Evolutionary conservation across 1,284 basidiomycete species (phyloP).

Genomic region (Ustilago shanxiensis): DNA sequence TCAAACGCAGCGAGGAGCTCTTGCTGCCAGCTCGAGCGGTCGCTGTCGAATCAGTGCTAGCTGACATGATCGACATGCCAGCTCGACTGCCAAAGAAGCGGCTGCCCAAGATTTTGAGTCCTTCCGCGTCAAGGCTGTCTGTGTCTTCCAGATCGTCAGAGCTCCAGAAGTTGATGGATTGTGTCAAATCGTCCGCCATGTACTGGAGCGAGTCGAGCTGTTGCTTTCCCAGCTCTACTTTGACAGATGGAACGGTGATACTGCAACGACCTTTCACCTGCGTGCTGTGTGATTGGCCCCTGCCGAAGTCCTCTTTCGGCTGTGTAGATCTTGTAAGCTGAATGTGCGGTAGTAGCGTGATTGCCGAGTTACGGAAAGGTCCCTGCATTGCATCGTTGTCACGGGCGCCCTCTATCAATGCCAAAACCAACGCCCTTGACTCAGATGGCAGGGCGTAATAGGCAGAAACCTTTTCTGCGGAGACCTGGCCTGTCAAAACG

Average conservation of each 20-base stretch:
- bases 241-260: constrained; percentile 37
- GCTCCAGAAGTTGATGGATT: constrained; percentile 43
- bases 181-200: constrained; percentile 57
- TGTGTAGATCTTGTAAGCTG: constrained; percentile 12
- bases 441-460: constrained; percentile 31
- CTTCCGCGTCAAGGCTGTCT: constrained; percentile 39
- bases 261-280: constrained; percentile 30
- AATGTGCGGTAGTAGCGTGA: constrained; percentile 17
- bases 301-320: background rate
- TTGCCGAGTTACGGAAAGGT: constrained; percentile 5
- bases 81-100: constrained; percentile 58
- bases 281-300: background rate
- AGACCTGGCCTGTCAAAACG: constrained; percentile 16
- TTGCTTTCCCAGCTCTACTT: constrained; percentile 40
- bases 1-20: constrained; percentile 28
- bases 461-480: constrained; percentile 30
- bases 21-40: constrained; percentile 27
- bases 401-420: constrained; percentile 23
- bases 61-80: constrained; percentile 47
- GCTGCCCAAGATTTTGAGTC: constrained; percentile 55
- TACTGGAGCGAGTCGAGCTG: constrained; percentile 59
- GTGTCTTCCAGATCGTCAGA: constrained; percentile 29
- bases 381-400: constrained; percentile 4
- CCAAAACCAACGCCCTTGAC: constrained; percentile 28
- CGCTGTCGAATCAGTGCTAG: constrained; percentile 49